Evolutionary conservation across 208 protist species (phyloP).

Genomic region (Trypanosomatidae sp.): DNA sequence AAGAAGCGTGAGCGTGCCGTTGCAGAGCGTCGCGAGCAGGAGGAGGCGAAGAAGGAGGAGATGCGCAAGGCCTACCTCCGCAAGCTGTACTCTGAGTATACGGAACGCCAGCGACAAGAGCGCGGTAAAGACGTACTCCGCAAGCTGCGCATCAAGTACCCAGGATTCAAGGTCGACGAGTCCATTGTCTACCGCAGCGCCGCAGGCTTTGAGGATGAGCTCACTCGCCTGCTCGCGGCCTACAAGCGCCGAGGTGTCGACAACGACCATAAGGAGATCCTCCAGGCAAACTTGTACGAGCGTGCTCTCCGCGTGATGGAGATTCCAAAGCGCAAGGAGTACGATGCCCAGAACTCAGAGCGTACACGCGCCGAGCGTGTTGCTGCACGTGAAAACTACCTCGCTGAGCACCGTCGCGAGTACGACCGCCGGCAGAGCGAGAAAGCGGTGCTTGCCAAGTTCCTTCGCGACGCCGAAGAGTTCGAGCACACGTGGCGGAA

Average conservation of each 20-base stretch:
- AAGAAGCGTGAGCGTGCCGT: conserved; percentile 37
- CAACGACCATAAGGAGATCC: conserved; percentile 54
- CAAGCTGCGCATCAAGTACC: conserved; percentile 72
- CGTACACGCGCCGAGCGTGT: conserved; percentile 51
- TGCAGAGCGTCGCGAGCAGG: conserved; percentile 41
- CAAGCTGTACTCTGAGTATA: conserved; percentile 55
- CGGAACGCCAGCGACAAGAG: conserved; percentile 61
- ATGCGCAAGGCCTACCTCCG: conserved; percentile 34
- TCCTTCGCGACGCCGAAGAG: conserved; percentile 51
- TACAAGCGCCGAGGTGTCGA: conserved; percentile 23
- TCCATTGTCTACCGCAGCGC: conserved; percentile 49
- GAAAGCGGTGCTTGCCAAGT: conserved; percentile 54
- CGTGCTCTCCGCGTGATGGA: conserved; percentile 65
- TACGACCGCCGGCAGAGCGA: conserved; percentile 73
- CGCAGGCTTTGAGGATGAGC: conserved; percentile 66
- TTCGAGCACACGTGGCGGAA: conserved; percentile 61
- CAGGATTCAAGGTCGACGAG: conserved; percentile 60
- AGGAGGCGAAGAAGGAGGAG: conserved; percentile 54
- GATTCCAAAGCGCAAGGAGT: conserved; percentile 63
- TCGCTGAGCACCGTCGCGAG: conserved; percentile 78
- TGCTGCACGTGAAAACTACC: conserved; percentile 60
- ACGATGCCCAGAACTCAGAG: conserved; percentile 53
- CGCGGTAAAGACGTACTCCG: conserved; percentile 58
- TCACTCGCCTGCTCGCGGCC: conserved; percentile 50
- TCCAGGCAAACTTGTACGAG: conserved; percentile 73